Evolutionary conservation across 176 grass and related monocot species (phyloP).

Genomic region (Microstegium vimineum): DNA sequence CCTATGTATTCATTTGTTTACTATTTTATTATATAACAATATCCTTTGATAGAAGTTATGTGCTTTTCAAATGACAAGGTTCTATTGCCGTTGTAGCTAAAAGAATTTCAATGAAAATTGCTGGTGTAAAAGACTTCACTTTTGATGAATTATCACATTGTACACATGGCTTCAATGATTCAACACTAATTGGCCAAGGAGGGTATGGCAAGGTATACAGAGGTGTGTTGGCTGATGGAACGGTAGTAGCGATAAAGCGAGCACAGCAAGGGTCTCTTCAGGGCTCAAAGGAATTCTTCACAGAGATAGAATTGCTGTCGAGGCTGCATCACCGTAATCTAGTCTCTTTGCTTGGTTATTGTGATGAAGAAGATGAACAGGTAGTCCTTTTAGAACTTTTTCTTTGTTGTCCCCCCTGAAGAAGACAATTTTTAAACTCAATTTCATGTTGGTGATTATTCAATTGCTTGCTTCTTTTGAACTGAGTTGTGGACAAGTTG

Average conservation of each 20-base stretch:
- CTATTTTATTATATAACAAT: background rate
- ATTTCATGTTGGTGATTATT: slow-evolving; percentile 9
- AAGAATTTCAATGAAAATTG: slow-evolving; percentile 63
- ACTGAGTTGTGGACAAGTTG: background rate
- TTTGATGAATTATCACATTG: slow-evolving; percentile 57
- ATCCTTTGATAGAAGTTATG: slow-evolving; percentile 1
- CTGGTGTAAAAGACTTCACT: slow-evolving; percentile 64
- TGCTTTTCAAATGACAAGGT: slow-evolving; percentile 13
- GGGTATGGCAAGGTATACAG: slow-evolving; percentile 80
- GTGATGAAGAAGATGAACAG: slow-evolving; percentile 87
- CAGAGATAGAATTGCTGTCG: slow-evolving; percentile 72
- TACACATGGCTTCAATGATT: slow-evolving; percentile 49
- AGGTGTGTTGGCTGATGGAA: slow-evolving; percentile 64
- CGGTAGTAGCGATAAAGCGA: slow-evolving; percentile 66
- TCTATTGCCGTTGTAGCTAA: slow-evolving; percentile 26
- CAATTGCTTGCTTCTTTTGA: slow-evolving; percentile 7
- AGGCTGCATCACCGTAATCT: slow-evolving; percentile 75
- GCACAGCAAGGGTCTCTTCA: slow-evolving; percentile 70
- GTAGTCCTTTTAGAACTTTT: slow-evolving; percentile 20
- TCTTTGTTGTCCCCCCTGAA: background rate
- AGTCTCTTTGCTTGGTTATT: slow-evolving; percentile 80
- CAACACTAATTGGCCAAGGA: slow-evolving; percentile 60
- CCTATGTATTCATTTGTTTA: background rate
- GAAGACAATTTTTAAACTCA: background rate
- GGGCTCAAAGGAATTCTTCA: slow-evolving; percentile 81